Evolutionary conservation across 371 early-diverging fungal genomes (phyloP).

Genomic region (Sporodiniella umbellata): DNA sequence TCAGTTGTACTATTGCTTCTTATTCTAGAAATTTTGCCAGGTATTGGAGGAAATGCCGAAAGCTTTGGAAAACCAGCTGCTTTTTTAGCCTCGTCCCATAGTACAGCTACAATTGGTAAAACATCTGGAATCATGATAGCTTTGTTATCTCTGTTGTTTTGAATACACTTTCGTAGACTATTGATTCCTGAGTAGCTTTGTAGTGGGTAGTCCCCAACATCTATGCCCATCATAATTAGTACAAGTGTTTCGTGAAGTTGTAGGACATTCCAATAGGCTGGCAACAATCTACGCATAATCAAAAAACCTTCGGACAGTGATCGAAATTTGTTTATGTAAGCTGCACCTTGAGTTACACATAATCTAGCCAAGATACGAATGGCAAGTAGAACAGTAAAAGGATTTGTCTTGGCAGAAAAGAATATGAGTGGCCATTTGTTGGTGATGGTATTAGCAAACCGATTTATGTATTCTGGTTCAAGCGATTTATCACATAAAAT

Average conservation of each 20-base stretch:
- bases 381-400: constrained; percentile 58
- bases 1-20: constrained; percentile 21
- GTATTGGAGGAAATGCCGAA: constrained; percentile 2
- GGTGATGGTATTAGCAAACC: constrained; percentile 62
- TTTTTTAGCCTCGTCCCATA: constrained; percentile 32
- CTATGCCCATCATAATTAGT: constrained; percentile 58
- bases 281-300: constrained; percentile 53
- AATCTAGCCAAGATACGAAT: constrained; percentile 58
- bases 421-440: constrained; percentile 74
- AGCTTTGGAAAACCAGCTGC: constrained; percentile 7
- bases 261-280: constrained; percentile 58
- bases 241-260: constrained; percentile 61
- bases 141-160: constrained; percentile 6
- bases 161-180: constrained; percentile 34
- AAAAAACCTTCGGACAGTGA: constrained; percentile 58
- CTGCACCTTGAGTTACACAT: constrained; percentile 48
- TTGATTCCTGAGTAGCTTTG: constrained; percentile 48
- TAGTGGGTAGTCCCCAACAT: constrained; percentile 53
- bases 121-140: constrained; percentile 32
- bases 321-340: constrained; percentile 56
- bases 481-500: constrained; percentile 52
- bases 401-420: constrained; percentile 53
- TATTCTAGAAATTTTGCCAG: neutral
- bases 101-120: constrained; percentile 22
- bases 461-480: constrained; percentile 23